A percentile compares a stretch with the other conserved stretches of the same genome.
phyloP scores from a whole-genome alignment of 1,139 yeast species.

The Taphrina pruni region DNA sequence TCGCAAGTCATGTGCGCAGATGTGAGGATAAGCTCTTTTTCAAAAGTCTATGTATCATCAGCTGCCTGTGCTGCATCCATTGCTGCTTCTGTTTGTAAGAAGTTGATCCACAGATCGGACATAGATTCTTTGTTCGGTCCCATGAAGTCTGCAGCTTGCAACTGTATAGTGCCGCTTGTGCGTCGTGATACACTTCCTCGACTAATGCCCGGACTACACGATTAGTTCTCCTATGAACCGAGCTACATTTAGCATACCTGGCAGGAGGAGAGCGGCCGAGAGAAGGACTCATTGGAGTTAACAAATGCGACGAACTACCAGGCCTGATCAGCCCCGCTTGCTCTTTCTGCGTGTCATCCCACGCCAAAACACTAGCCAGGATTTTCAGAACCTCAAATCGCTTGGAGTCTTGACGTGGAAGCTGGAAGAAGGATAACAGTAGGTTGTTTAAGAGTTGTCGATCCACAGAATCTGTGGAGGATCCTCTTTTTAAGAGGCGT shows the following conservation, averaged over 20 bases:
- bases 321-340: conserved; percentile 70
- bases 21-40: not conserved
- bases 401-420: conserved; percentile 92
- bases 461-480: conserved; percentile 61
- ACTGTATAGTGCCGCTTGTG: conserved; percentile 23
- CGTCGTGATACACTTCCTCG: conserved; percentile 19
- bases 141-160: conserved; percentile 39
- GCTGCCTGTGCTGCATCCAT: conserved; percentile 20
- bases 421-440: conserved; percentile 77
- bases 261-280: conserved; percentile 18
- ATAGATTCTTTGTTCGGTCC: conserved; percentile 44
- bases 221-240: not conserved
- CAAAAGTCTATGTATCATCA: not conserved
- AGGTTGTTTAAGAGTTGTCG: conserved; percentile 86
- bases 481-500: conserved; percentile 74
- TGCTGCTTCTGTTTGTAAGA: conserved; percentile 44
- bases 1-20: too few species aligned
- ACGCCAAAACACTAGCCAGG: conserved; percentile 77
- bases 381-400: conserved; percentile 89
- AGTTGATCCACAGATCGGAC: conserved; percentile 45
- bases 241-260: conserved; percentile 2
- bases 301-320: conserved; percentile 14
- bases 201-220: conserved; percentile 13
- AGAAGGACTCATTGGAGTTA: conserved; percentile 16
- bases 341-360: conserved; percentile 83